Evolutionary conservation across 2,329 filamentous ascomycete species (phyloP).

Genomic region (Ceratocystis cacaofunesta): DNA sequence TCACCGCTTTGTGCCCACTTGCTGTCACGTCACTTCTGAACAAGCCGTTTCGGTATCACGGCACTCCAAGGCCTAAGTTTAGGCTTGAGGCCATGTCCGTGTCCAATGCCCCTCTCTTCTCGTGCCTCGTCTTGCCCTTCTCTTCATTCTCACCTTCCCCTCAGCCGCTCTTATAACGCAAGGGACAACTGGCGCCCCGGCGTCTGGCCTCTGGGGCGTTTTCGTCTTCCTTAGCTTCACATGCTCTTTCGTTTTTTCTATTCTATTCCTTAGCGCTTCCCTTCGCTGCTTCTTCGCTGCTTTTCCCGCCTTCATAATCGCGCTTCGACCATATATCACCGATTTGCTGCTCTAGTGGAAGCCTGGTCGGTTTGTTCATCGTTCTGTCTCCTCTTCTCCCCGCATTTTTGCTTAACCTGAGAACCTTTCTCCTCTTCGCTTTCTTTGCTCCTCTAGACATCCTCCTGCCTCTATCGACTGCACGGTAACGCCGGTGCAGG

Average conservation of each 20-base stretch:
- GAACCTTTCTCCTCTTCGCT: not conserved
- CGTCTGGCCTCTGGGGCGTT: not conserved
- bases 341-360: not conserved
- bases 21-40: constrained; percentile 2
- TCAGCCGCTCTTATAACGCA: not conserved
- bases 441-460: not conserved
- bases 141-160: not conserved
- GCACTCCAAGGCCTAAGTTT: not conserved
- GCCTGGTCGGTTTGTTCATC: not conserved
- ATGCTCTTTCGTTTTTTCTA: not conserved
- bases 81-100: not conserved
- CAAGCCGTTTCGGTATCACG: not conserved
- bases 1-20: not conserved
- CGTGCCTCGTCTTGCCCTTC: not conserved
- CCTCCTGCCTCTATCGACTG: not conserved
- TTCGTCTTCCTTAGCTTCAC: not conserved
- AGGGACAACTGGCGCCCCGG: not conserved
- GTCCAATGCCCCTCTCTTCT: not conserved
- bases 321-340: constrained; percentile 1
- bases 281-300: constrained; percentile 1
- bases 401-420: not conserved
- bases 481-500: not conserved
- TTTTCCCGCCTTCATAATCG: not conserved
- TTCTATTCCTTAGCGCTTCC: not conserved
- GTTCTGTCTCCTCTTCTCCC: not conserved